These are phyloP conservation scores for Penicillium coprophilum DNA, from an alignment of 495 filamentous ascomycete genomes.

Conservation along the genomic window DNA sequence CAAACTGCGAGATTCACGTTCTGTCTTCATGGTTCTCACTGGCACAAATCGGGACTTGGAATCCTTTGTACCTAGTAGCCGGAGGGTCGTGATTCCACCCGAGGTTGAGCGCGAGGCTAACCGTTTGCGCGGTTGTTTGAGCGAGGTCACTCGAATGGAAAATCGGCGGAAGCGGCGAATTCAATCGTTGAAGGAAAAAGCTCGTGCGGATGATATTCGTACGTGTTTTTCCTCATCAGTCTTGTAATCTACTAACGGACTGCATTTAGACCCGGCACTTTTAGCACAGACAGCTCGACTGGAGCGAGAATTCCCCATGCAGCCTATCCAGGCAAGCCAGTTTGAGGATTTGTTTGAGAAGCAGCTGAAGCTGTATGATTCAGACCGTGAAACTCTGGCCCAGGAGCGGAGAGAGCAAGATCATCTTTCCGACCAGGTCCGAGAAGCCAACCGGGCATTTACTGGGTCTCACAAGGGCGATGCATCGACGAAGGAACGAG, in stretches of 20 bases:
- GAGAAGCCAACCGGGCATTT: slow-evolving; percentile 77
- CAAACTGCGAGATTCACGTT: slow-evolving; percentile 75
- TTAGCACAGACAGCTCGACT: slow-evolving; percentile 78
- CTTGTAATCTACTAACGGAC: neutral
- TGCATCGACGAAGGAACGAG: slow-evolving; percentile 71
- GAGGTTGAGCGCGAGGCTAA: slow-evolving; percentile 75
- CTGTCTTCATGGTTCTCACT: slow-evolving; percentile 68
- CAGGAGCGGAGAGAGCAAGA: slow-evolving; percentile 78
- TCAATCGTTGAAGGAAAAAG: slow-evolving; percentile 72
- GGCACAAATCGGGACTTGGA: slow-evolving; percentile 77
- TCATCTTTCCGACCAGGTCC: slow-evolving; percentile 61
- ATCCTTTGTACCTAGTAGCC: slow-evolving; percentile 84
- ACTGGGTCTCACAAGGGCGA: slow-evolving; percentile 67
- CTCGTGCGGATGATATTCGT: slow-evolving; percentile 86
- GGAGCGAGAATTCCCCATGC: slow-evolving; percentile 82
- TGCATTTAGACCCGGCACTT: slow-evolving; percentile 60
- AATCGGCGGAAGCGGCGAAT: slow-evolving; percentile 72
- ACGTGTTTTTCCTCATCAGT: slow-evolving; percentile 22
- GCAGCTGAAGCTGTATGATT: slow-evolving; percentile 74
- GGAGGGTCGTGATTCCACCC: slow-evolving; percentile 73
- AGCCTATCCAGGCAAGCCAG: slow-evolving; percentile 76
- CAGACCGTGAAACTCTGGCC: slow-evolving; percentile 66
- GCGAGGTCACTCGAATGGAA: slow-evolving; percentile 80
- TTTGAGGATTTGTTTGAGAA: slow-evolving; percentile 91
- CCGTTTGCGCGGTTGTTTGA: slow-evolving; percentile 71